Evolutionary conservation across 768 basidiomycete genomes (phyloP).

Genomic region (Boletellus ananas): DNA sequence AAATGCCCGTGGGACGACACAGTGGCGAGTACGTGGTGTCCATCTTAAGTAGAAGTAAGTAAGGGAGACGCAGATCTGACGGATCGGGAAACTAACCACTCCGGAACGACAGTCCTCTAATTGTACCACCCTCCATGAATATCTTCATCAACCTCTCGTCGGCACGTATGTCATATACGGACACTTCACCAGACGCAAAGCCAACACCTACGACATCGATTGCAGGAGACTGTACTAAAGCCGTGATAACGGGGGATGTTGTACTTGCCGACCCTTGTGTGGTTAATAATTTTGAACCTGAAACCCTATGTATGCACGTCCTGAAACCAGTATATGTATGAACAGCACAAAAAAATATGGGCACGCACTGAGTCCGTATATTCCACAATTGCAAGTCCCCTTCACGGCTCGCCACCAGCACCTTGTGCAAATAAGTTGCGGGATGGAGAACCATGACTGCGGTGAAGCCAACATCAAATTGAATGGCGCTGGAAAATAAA

Average conservation of each 20-base stretch:
- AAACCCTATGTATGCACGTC: conserved; percentile 79
- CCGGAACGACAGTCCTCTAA: conserved; percentile 77
- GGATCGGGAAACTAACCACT: conserved; percentile 56
- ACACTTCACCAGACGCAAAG: conserved; percentile 81
- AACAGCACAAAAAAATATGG: background rate
- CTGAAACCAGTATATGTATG: conserved; percentile 36
- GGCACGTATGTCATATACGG: conserved; percentile 84
- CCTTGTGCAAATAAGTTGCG: conserved; percentile 94
- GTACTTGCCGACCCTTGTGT: conserved; percentile 29
- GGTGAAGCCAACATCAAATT: conserved; percentile 80
- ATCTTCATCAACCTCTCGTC: conserved; percentile 88
- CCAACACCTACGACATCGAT: conserved; percentile 96
- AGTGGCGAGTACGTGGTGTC: conserved; percentile 83
- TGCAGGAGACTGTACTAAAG: conserved; percentile 87
- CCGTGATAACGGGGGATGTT: conserved; percentile 55
- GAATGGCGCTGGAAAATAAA: conserved; percentile 49
- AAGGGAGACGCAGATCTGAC: background rate
- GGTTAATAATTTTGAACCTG: conserved; percentile 49
- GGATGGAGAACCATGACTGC: conserved; percentile 89
- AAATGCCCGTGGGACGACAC: conserved; percentile 85
- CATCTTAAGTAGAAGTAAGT: conserved; percentile 48
- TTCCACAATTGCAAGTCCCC: conserved; percentile 95
- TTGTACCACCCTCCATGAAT: conserved; percentile 83
- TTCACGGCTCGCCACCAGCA: conserved; percentile 77
- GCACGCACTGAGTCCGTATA: conserved; percentile 68